Evolutionary conservation across 805 yeast genomes (phyloP).

Genomic region (Candida multigemmis): DNA sequence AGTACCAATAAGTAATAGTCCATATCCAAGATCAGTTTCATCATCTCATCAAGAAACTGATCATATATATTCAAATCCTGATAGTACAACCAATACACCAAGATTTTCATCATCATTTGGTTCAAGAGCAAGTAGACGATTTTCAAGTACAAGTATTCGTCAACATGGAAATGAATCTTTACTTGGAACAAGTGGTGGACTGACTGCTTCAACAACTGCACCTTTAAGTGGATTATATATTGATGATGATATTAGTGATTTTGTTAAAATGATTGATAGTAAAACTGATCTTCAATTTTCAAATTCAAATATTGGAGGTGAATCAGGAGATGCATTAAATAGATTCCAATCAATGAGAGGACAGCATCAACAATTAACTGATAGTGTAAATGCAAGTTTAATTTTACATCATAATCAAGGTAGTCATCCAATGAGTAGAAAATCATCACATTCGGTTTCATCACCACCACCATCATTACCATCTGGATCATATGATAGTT

Average conservation of each 20-base stretch:
- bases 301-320: conserved; percentile 4
- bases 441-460: conserved; percentile 21
- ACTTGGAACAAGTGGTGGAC: conserved; percentile 27
- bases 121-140: conserved; percentile 48
- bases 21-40: conserved; percentile 28
- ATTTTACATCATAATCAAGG: conserved; percentile 12
- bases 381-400: conserved; percentile 45
- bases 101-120: conserved; percentile 69
- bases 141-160: conserved; percentile 22
- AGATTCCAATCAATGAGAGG: conserved; percentile 43
- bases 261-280: conserved; percentile 62
- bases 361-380: conserved; percentile 47
- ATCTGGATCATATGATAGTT: conserved; percentile 1
- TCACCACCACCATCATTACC: conserved; percentile 7
- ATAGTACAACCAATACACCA: conserved; percentile 35
- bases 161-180: conserved; percentile 13
- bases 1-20: conserved; percentile 5
- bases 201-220: conserved; percentile 22
- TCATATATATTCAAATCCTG: conserved; percentile 9
- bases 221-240: conserved; percentile 35
- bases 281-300: conserved; percentile 41
- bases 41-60: conserved; percentile 29
- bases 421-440: conserved; percentile 11
- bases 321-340: conserved; percentile 14
- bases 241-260: conserved; percentile 59